Percentiles rank a stretch among this genome's conserved stretches.
Conservation (phyloP, 768 basidiomycete species). For the Suillus placidus region DNA sequence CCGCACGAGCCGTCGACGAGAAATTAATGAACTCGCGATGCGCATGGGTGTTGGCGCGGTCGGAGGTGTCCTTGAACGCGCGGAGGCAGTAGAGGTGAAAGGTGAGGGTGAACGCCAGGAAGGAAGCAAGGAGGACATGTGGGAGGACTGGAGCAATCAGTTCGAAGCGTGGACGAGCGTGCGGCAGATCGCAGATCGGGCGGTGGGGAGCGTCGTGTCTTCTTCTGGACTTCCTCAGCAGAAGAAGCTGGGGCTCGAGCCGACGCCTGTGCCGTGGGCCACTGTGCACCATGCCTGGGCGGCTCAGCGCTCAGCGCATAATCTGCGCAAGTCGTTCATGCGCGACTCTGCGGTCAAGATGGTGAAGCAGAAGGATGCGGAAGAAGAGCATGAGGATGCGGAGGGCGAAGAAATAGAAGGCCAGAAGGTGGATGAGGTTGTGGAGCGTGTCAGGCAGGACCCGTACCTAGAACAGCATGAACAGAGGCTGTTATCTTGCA, state of each 20-base stretch:
- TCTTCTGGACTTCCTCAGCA: constrained; percentile 20
- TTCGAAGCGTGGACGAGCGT: constrained; percentile 73
- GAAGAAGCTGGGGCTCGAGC: constrained; percentile 34
- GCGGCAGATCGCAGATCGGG: constrained; percentile 73
- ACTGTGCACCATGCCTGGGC: constrained; percentile 70
- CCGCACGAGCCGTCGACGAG: constrained; percentile 64
- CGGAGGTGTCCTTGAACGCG: constrained; percentile 62
- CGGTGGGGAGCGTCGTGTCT: constrained; percentile 65
- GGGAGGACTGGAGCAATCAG: constrained; percentile 69
- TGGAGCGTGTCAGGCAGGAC: constrained; percentile 77
- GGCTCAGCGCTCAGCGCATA: constrained; percentile 50
- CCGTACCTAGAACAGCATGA: constrained; percentile 81
- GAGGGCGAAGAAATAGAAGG: constrained; percentile 37
- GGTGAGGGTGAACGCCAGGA: constrained; percentile 9
- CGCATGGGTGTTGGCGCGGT: constrained; percentile 81
- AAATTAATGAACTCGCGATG: constrained; percentile 81
- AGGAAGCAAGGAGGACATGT: constrained; percentile 37
- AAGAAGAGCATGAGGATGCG: constrained; percentile 34
- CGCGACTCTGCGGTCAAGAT: constrained; percentile 48
- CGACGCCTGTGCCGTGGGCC: constrained; percentile 67
- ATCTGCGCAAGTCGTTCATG: constrained; percentile 62
- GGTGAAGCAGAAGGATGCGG: constrained; percentile 36
- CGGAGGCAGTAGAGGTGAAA: constrained; percentile 11
- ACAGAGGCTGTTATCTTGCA: constrained; percentile 76
- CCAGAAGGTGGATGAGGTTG: constrained; percentile 59